Evolutionary conservation across 2,329 filamentous ascomycete species (phyloP), one percentile per base, ranked within the genome.

Genomic region (Aureobasidium sp.): DNA sequence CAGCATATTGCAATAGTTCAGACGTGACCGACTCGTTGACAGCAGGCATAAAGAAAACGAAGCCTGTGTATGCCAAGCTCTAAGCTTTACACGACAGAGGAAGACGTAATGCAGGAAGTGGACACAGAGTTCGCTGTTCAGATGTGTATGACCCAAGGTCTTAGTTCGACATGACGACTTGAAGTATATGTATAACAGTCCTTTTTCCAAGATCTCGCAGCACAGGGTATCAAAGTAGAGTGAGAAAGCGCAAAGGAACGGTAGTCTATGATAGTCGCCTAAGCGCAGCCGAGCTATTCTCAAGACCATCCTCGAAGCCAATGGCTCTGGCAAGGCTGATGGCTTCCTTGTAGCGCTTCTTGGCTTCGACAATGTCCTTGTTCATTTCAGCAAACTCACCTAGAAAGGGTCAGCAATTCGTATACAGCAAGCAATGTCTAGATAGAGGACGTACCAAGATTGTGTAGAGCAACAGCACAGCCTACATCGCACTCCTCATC

Each of bases 401-500:
- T 59, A 39, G 19, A 15, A 48, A 5, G 27, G 5, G 14, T 59
- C 27, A 59, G 54, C 22, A 29, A 8, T 3, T 19, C n/a, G 15
- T 31, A 17, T 33, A 33, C 9, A 4, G 9, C 15, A 19, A 9
- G 40, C 6, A 19, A 9, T 2, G 29, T 19, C 5, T 15, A n/a
- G 29, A 22, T 17, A 9, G 35, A 9, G 4, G 5, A n/a, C 54
- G 17, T 48, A 60, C 57, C 57, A 59, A 96, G 82, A 71, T 95
- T 96, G 73, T 90, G 89, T n/a, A 89, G 85, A 8, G 92, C 89
- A 6, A 88, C 88, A 2, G 88, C 88, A 70, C 92, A 97, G 1
- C 88, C 90, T 61, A 88, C 74, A 71, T 96, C 91, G 70, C 93
- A 97, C 70, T 96, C 90, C 54, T 86, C 81, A 2, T 85, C 89